Base-by-base conservation (phyloP, 305 asterid species). In the Salvia sclarea region DNA sequence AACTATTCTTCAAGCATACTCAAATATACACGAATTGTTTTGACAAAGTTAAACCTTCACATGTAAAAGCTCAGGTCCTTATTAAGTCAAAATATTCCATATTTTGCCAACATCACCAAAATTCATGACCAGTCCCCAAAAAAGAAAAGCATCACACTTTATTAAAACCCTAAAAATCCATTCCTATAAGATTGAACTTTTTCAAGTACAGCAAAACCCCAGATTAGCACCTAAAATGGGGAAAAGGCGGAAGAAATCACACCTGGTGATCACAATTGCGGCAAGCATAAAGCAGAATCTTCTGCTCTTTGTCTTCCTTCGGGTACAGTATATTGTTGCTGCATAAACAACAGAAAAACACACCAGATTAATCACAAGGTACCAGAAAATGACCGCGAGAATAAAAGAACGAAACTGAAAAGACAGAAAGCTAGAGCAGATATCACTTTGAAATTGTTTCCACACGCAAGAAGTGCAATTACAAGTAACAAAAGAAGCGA, bases 261-360 rank as follows among this genome's bases (percentile, higher is more conserved):
- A 89, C 98, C 98, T 90, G 96, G 66, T 92, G 98, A 75, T 90
- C 96, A 65, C 98, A 92, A 79, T 92, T 88, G 20, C 97, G 86
- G 81, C 98, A 90, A 70, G 96, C 98, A 70, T 86, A 92, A 64
- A 92, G 97, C 61, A 90, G 89, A 47, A 86, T 84, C 82, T 85
- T 92, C 81, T 88, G 93, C 8, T 94, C 98, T 73, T 80, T 94
- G 65, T 94, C 99, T 81, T 91, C 99, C 80, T 88, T 94, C n/a
- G 99, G 99, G 69, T 94, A 94, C 82, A 94, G 76, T 82, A 94
- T 94, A 64, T 94, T 94, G 75, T 94, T 91, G 82, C 99, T 94
- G 87, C 64, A 65, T 9, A 38, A 66, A 30, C 6, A 50, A 49
- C 20, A 52, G 16, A 3, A n/a, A 20, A 47, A 35, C 17, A 25